These are phyloP conservation scores for Ananas comosus DNA, from an alignment of 176 grass and related monocot species.

Conservation along the genomic window DNA sequence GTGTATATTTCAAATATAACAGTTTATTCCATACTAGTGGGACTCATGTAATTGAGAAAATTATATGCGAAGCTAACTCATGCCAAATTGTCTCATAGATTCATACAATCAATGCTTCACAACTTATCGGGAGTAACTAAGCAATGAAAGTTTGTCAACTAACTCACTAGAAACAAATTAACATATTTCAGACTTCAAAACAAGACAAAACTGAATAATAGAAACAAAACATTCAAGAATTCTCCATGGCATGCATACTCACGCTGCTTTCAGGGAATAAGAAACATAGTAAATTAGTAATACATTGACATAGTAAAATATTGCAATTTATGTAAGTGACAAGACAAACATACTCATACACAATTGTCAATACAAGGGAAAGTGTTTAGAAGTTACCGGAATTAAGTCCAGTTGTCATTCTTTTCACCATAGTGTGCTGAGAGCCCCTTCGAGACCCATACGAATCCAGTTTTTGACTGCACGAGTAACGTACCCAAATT, in stretches of 20 bases:
- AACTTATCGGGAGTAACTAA: too few relatives aligned
- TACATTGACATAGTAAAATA: not conserved
- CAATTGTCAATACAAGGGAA: not conserved
- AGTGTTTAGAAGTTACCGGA: not conserved
- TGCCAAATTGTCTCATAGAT: not conserved
- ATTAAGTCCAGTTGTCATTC: not conserved
- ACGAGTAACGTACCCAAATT: not conserved
- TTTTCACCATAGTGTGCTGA: not conserved
- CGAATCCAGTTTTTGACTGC: conserved; percentile 1
- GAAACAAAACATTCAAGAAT: too few relatives aligned
- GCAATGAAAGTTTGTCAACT: too few relatives aligned
- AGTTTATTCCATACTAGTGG: too few relatives aligned
- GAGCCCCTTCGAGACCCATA: conserved; percentile 5
- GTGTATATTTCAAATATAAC: too few relatives aligned
- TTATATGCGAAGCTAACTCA: not conserved
- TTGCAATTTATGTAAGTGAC: not conserved
- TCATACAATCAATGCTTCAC: too few relatives aligned
- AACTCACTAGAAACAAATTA: too few relatives aligned
- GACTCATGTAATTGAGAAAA: too few relatives aligned
- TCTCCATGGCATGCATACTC: too few relatives aligned
- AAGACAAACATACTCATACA: not conserved
- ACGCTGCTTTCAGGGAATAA: not conserved
- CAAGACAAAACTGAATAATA: too few relatives aligned
- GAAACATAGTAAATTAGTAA: not conserved
- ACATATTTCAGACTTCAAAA: too few relatives aligned